These are phyloP conservation scores for Candida arabinofermentans DNA, from an alignment of 805 yeast genomes.

Conservation along the genomic window DNA sequence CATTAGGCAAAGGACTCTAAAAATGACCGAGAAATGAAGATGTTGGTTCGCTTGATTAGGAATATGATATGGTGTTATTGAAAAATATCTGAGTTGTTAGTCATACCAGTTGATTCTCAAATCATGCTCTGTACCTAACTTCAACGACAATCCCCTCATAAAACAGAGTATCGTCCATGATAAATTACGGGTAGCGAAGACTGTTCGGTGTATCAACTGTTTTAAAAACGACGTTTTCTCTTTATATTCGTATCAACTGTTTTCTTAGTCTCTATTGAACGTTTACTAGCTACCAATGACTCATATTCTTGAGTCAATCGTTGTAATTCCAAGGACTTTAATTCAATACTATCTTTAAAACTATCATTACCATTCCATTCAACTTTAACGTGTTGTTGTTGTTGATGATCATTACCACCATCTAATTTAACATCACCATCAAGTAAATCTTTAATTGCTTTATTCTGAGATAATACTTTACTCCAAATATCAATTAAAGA, in stretches of 20 bases:
- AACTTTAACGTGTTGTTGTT: background rate
- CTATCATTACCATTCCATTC: conserved; percentile 8
- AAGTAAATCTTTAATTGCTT: conserved; percentile 43
- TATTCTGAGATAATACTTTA: conserved; percentile 57
- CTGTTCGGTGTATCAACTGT: too few relatives aligned
- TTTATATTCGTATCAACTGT: conserved; percentile 13
- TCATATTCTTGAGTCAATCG: conserved; percentile 24
- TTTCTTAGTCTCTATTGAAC: conserved; percentile 23
- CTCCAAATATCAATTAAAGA: conserved; percentile 56
- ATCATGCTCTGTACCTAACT: too few relatives aligned
- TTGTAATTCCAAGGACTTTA: conserved; percentile 24
- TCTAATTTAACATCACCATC: background rate
- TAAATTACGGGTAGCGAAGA: too few relatives aligned
- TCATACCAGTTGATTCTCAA: too few relatives aligned
- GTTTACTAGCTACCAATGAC: conserved; percentile 8
- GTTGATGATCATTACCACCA: background rate
- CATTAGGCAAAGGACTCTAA: too few relatives aligned
- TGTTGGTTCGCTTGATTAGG: too few relatives aligned
- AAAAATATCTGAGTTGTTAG: too few relatives aligned
- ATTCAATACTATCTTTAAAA: background rate
- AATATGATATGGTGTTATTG: too few relatives aligned
- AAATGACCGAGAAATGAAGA: too few relatives aligned
- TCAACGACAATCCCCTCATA: too few relatives aligned
- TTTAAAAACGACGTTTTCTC: too few relatives aligned
- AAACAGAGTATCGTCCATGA: too few relatives aligned